Percentiles rank a stretch among this genome's conserved stretches.
Evolutionary conservation across 2,329 filamentous ascomycete species (phyloP).

Genomic region (Talaromyces verruculosus): DNA sequence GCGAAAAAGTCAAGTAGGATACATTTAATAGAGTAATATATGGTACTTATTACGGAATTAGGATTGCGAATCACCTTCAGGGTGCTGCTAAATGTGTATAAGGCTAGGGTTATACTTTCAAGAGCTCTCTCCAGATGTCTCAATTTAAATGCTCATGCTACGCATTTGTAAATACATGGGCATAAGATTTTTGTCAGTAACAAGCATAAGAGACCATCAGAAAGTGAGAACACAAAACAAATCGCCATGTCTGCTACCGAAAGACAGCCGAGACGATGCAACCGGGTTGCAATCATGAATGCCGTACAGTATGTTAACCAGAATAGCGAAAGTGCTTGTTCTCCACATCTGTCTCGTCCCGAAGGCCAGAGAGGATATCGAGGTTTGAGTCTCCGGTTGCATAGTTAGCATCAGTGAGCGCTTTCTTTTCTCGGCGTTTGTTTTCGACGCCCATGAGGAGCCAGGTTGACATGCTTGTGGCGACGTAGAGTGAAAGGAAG

Average conservation of each 20-base stretch:
- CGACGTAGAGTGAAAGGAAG: neutral
- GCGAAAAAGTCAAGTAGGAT: neutral
- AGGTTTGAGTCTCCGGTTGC: neutral
- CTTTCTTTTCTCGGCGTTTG: neutral
- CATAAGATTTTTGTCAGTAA: neutral
- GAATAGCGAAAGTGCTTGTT: neutral
- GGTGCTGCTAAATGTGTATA: neutral
- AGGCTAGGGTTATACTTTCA: neutral
- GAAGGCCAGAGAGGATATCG: neutral
- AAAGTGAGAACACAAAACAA: neutral
- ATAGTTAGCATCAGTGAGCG: neutral
- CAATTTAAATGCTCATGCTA: neutral
- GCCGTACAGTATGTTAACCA: neutral
- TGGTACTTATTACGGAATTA: neutral
- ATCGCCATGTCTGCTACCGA: neutral
- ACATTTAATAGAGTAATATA: neutral
- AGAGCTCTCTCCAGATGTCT: neutral
- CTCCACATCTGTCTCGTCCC: neutral
- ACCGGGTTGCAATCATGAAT: neutral
- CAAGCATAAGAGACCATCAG: neutral
- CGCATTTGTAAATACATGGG: neutral
- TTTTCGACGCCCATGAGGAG: neutral
- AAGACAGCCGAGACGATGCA: neutral
- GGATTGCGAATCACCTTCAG: neutral
- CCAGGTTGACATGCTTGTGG: neutral